A percentile compares a stretch with the other conserved stretches of the same genome.
Conservation (phyloP, 257 asterid species). For the Nicotiana tomentosiformis region DNA sequence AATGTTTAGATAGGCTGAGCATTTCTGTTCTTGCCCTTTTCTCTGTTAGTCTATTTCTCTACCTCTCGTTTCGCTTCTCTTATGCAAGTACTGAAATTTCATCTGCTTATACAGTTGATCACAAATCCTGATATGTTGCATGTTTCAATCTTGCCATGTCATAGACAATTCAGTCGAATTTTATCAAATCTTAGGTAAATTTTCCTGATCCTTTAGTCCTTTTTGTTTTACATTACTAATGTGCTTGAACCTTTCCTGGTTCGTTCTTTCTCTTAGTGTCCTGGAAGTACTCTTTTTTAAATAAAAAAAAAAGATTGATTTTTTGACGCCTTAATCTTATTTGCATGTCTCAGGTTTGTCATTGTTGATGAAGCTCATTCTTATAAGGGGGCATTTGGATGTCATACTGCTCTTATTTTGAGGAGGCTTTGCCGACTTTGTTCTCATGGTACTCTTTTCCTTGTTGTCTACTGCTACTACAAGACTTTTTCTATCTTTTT, state of each 20-base stretch:
- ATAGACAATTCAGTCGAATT: conserved; percentile 69
- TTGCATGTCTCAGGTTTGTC: conserved; percentile 46
- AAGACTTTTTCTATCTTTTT: conserved; percentile 13
- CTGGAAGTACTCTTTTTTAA: not conserved
- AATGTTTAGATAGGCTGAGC: conserved; percentile 13
- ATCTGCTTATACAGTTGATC: conserved; percentile 59
- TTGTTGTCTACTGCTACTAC: conserved; percentile 5
- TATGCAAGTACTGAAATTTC: conserved; percentile 18
- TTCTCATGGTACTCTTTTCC: conserved; percentile 57
- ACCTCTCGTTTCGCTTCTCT: not conserved
- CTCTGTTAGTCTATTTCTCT: not conserved
- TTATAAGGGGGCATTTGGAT: conserved; percentile 90
- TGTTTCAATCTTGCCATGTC: conserved; percentile 83
- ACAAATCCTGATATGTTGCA: conserved; percentile 98
- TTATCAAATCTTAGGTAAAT: conserved; percentile 76
- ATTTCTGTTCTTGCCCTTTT: not conserved
- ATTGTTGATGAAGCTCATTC: conserved; percentile 90
- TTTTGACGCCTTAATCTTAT: conserved; percentile 7
- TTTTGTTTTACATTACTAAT: conserved; percentile 1
- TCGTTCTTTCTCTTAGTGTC: not conserved
- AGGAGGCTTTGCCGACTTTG: conserved; percentile 92
- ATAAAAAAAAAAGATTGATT: not conserved
- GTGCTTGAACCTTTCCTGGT: not conserved
- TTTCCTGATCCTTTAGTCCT: conserved; percentile 3
- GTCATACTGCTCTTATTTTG: conserved; percentile 85